Evolutionary conservation across 2,329 filamentous ascomycete genomes (phyloP).

Genomic region (Sporothrix luriei): DNA sequence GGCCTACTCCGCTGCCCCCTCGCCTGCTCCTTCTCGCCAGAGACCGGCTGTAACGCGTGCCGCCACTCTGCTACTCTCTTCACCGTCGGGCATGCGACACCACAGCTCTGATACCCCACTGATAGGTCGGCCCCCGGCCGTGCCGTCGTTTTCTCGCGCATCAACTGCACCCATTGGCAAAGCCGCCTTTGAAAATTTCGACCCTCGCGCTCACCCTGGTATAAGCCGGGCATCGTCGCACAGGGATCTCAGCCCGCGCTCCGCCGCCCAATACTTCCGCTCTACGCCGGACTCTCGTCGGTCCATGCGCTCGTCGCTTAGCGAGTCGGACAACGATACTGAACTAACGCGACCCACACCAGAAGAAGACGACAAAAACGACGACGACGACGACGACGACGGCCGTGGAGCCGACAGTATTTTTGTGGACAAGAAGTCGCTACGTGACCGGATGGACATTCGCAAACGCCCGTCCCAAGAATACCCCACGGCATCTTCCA

Average conservation of each 20-base stretch:
- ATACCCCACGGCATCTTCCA: slow-evolving; percentile 7
- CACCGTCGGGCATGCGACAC: slow-evolving; percentile 40
- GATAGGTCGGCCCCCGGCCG: slow-evolving; percentile 37
- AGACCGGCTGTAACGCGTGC: slow-evolving; percentile 34
- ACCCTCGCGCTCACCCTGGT: slow-evolving; percentile 40
- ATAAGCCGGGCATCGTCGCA: slow-evolving; percentile 39
- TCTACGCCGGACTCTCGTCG: slow-evolving; percentile 46
- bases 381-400: slow-evolving; percentile 38
- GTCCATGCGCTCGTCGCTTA: slow-evolving; percentile 45
- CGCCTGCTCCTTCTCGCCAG: slow-evolving; percentile 29
- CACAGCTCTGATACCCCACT: slow-evolving; percentile 41
- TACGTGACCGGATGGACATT: slow-evolving; percentile 33
- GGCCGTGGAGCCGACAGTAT: slow-evolving; percentile 31
- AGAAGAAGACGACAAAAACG: slow-evolving; percentile 41
- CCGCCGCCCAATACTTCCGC: slow-evolving; percentile 43
- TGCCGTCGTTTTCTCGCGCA: slow-evolving; percentile 32
- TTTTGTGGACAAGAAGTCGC: slow-evolving; percentile 29
- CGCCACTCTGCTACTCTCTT: slow-evolving; percentile 36
- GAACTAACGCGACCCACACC: slow-evolving; percentile 44
- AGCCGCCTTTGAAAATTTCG: slow-evolving; percentile 35
- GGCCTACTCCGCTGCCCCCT: slow-evolving; percentile 34
- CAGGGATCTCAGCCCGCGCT: slow-evolving; percentile 43
- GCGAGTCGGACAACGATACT: slow-evolving; percentile 48
- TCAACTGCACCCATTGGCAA: slow-evolving; percentile 32
- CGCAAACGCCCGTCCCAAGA: slow-evolving; percentile 28